Evolutionary conservation across 2,329 filamentous ascomycete species (phyloP), one percentile per base, ranked within the genome.

Genomic region (Aschersonia sp.): DNA sequence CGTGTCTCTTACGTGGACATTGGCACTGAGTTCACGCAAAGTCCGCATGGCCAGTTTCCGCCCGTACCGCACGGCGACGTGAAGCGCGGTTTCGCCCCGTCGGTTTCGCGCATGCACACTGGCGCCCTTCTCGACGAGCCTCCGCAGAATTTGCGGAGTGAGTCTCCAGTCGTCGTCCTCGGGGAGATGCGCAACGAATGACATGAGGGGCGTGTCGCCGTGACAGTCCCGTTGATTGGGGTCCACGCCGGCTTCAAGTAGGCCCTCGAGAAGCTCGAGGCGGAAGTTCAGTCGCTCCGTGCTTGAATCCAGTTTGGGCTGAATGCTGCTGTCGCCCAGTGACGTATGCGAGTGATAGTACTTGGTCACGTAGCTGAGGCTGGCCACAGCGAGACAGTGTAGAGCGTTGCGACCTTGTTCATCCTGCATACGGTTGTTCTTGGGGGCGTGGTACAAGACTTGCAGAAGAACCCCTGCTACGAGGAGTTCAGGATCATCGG

Each of bases 301-400:
- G 9, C 61, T 61, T 1, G 66, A 66, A 39, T 69, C 62, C 1
- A 63, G 58, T 6, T 60, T 56, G 4, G 54, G 55, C 44, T 57
- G 54, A 5, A 59, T 52, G 40, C 58, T 57, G 6, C 50, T 43
- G 5, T 47, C 44, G 11, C 50, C 51, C 44, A 46, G 55, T 31
- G 44, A 49, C 1, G 46, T 40, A 2, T 46, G 53, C n/a, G 57
- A 47, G 5, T 49, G 45, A 29, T 58, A 51, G 45, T 65, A 66
- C 46, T 63, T 60, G 11, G 62, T 57, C 8, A 70, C 58, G 29
- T 63, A 65, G 4, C 68, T 67, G 1, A 78, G 59, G n/a, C 68
- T 68, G 6, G 70, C 73, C 50, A 71, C 68, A 2, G 75, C 75
- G n/a, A 79, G 68, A 51, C 73, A 77, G 53, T 79, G 76, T 12